Conservation (phyloP, 2,329 filamentous ascomycete genomes). For the Ophiostoma quercus region DNA sequence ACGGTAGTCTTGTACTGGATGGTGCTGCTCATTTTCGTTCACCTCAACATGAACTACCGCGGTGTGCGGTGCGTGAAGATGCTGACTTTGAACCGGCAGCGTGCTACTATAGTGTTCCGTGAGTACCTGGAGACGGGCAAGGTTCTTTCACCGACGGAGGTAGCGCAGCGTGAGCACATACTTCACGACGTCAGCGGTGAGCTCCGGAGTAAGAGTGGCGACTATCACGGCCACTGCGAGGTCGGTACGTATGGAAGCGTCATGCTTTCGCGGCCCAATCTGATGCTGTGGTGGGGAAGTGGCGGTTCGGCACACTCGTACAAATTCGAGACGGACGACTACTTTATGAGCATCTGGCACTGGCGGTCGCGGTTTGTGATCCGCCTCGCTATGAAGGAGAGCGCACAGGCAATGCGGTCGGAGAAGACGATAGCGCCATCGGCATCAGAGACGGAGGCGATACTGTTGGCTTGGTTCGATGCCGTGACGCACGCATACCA, state of each 20-base stretch:
- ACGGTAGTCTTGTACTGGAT: conserved; percentile 69
- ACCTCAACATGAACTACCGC: conserved; percentile 78
- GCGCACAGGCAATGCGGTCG: conserved; percentile 33
- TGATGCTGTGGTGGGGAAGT: conserved; percentile 30
- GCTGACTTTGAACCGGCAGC: conserved; percentile 77
- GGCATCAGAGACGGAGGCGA: not conserved
- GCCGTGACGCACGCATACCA: conserved; percentile 41
- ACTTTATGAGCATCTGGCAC: conserved; percentile 56
- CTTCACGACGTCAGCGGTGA: conserved; percentile 50
- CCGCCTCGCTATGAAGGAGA: conserved; percentile 54
- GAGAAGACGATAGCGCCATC: conserved; percentile 10
- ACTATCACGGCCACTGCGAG: conserved; percentile 35
- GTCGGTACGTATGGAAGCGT: conserved; percentile 40
- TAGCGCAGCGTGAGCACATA: conserved; percentile 60
- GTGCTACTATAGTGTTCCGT: conserved; percentile 71
- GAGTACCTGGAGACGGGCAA: conserved; percentile 47
- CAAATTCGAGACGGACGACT: conserved; percentile 43
- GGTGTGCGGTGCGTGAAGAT: conserved; percentile 82
- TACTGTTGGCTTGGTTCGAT: conserved; percentile 37
- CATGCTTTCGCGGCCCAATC: conserved; percentile 28
- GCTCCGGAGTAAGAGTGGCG: conserved; percentile 38
- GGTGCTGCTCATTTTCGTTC: conserved; percentile 64
- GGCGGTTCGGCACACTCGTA: conserved; percentile 32
- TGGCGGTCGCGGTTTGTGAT: conserved; percentile 47
- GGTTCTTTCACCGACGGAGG: conserved; percentile 59